phyloP scores from a whole-genome alignment of 2,329 filamentous ascomycete species.

The Alternaria arbusti region DNA sequence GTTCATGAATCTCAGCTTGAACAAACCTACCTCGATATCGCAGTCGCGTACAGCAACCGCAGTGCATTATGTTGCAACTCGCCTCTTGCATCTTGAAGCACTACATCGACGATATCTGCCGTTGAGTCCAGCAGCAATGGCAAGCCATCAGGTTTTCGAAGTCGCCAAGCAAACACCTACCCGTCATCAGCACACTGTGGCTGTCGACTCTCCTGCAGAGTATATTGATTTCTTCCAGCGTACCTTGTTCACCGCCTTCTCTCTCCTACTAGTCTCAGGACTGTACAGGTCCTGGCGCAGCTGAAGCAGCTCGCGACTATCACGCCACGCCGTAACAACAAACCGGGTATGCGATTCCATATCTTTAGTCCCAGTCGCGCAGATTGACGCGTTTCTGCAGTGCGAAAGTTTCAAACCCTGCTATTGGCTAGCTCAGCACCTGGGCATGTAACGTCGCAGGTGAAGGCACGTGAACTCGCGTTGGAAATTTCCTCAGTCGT shows the following conservation, averaged over 20 bases:
- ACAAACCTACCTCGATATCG: constrained; percentile 69
- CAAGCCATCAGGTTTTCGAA: constrained; percentile 49
- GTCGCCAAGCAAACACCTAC: constrained; percentile 44
- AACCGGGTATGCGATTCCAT: constrained; percentile 23
- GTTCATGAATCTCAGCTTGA: not conserved
- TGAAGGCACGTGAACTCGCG: constrained; percentile 12
- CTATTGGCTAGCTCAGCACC: constrained; percentile 16
- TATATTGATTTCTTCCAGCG: constrained; percentile 11
- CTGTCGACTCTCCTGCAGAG: not conserved
- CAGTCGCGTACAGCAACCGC: constrained; percentile 73
- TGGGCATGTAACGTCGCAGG: constrained; percentile 1
- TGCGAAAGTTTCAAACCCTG: not conserved
- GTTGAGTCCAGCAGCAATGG: constrained; percentile 83
- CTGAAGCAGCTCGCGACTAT: constrained; percentile 67
- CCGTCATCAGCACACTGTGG: constrained; percentile 22
- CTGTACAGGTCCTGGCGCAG: constrained; percentile 71
- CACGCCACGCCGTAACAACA: constrained; percentile 61
- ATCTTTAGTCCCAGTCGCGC: not conserved
- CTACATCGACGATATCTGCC: constrained; percentile 72
- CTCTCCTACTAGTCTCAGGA: constrained; percentile 32
- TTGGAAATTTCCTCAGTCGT: not conserved
- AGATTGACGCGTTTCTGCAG: not conserved
- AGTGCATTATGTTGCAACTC: constrained; percentile 64
- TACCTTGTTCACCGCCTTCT: constrained; percentile 50
- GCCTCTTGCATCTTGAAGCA: constrained; percentile 65